Percentiles rank a stretch among this genome's conserved stretches.
These are phyloP conservation scores for Dillenia suffruticosa DNA, from an alignment of 164 flowering plant genomes.

Conservation along the genomic window DNA sequence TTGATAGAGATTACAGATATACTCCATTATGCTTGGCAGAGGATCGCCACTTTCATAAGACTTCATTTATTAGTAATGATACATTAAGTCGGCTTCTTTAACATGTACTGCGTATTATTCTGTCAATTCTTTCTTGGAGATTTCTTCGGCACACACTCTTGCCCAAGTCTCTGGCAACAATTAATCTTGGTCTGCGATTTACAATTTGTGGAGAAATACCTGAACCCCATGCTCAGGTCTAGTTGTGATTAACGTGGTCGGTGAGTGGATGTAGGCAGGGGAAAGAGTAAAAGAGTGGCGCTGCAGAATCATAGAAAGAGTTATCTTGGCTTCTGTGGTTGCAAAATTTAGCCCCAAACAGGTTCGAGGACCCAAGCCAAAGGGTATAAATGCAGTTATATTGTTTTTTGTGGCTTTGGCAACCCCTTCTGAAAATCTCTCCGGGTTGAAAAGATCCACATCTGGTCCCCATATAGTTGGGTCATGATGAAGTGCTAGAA, in stretches of 20 bases:
- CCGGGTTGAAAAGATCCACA: neutral
- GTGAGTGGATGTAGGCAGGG: neutral
- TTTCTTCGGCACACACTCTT: no score
- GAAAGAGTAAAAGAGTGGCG: neutral
- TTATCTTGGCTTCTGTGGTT: neutral
- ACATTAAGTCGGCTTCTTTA: no score
- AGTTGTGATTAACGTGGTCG: neutral
- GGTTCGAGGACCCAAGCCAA: neutral
- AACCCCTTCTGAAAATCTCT: neutral
- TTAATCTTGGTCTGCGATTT: no score
- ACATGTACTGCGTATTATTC: no score
- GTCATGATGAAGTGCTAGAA: slow-evolving; percentile 1
- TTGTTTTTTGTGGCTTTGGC: neutral
- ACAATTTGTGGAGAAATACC: neutral
- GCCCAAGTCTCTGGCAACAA: no score
- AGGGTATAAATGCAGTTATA: neutral
- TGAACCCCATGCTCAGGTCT: slow-evolving; percentile 5
- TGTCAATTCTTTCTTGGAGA: no score
- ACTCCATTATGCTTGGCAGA: no score
- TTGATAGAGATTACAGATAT: no score
- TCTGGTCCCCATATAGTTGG: neutral
- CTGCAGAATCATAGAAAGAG: neutral
- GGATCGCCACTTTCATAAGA: no score
- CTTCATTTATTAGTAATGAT: no score
- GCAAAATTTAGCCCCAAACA: neutral